Evolutionary conservation across 2,329 filamentous ascomycete genomes (phyloP), one percentile per base, ranked within the genome.

Genomic region (Nemania bipapillata): DNA sequence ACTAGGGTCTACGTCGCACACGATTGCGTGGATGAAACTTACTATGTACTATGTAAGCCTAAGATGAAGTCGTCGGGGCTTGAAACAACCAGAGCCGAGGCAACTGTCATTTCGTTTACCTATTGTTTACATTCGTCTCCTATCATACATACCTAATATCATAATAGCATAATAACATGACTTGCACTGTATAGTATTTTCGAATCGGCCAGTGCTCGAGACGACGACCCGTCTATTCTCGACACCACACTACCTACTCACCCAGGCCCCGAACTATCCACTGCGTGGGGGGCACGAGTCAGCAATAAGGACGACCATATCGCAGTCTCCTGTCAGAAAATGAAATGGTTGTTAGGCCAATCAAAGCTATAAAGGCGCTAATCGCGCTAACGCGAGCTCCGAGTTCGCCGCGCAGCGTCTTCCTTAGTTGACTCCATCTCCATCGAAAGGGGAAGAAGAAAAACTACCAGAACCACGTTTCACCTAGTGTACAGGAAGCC

Each of bases 21-120:
- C 30, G 52, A 40, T 58, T 63, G 49, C 65, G 32, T 66, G 54
- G 64, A 74, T 73, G 69, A 74, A 75, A 76, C 73, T 69, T 60
- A n/a, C n/a, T n/a, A n/a, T n/a, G n/a, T n/a, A n/a, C n/a, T n/a
- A n/a, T n/a, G n/a, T n/a, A 45, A 68, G 56, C 42, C 66, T 57
- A 69, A 63, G 71, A 66, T 65, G 64, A 58, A 63, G 54, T 49
- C 65, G 42, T 70, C 66, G 65, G 66, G 54, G 68, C 65, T 73
- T 73, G 72, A 74, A 75, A 72, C 72, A 64, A 50, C 61, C 61
- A 28, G 65, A 45, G 37, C 32, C 40, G n/a, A 54, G 20, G 35
- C 56, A 49, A 53, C 17, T 53, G 17, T 22, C 32, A 24, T 56
- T 28, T 28, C 28, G 20, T 26, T 28, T 57, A 26, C 30, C 30